Conservation (phyloP, 2,329 filamentous ascomycete genomes). For the Botrytis medusae region DNA sequence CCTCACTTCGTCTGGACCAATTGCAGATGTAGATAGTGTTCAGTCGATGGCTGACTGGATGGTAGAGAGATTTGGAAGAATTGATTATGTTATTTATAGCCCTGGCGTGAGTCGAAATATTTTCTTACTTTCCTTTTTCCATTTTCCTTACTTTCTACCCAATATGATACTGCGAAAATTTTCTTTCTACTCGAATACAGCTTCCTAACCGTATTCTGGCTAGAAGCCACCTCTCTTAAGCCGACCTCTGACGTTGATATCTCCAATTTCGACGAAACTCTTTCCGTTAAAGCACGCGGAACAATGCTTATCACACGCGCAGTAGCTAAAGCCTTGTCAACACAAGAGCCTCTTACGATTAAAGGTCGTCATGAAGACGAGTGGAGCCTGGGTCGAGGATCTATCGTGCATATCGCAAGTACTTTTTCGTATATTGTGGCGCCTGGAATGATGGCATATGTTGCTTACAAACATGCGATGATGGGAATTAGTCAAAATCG, state of each 20-base stretch:
- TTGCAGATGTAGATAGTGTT: not conserved
- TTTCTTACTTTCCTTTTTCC: not conserved
- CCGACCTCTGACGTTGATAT: not conserved
- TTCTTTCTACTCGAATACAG: no score
- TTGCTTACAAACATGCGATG: not conserved
- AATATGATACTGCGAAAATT: not conserved
- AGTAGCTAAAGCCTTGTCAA: not conserved
- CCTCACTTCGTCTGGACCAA: no score
- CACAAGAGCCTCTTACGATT: not conserved
- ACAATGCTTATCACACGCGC: not conserved
- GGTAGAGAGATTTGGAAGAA: not conserved
- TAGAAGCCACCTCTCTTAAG: not conserved
- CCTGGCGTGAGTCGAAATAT: not conserved
- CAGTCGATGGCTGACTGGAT: not conserved
- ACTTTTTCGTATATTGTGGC: not conserved
- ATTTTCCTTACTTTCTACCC: not conserved
- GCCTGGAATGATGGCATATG: not conserved
- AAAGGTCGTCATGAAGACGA: not conserved
- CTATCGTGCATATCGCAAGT: not conserved
- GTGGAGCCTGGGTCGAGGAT: not conserved
- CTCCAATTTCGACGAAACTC: not conserved
- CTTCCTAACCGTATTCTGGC: not conserved
- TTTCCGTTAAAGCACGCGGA: no score
- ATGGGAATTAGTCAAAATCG: not conserved
- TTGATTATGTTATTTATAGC: conserved; percentile 1